Conservation (phyloP, 2,329 filamentous ascomycete genomes). For the Alternaria infectoria region DNA sequence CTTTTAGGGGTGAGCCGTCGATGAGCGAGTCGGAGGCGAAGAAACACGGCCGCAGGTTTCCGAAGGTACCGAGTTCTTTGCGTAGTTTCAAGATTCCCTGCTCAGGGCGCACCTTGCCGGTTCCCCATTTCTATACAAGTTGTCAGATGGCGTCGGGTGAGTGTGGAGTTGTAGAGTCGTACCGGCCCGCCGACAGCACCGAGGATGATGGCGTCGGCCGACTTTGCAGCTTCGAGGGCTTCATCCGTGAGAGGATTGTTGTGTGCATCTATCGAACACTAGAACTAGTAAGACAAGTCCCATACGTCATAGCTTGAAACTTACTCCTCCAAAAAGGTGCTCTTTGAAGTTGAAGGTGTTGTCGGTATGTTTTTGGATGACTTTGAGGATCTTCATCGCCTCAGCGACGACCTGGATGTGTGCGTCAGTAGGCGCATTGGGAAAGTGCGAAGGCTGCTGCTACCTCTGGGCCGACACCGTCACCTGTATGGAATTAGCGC, state of each 20-base stretch:
- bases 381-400: conserved; percentile 83
- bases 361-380: conserved; percentile 75
- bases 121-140: conserved; percentile 79
- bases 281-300: conserved; percentile 4
- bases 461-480: conserved; percentile 52
- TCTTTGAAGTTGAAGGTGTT: conserved; percentile 89
- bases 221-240: conserved; percentile 81
- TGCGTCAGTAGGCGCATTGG: conserved; percentile 23
- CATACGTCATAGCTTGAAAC: conserved; percentile 46
- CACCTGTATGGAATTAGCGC: conserved; percentile 41
- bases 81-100: conserved; percentile 89
- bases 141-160: conserved; percentile 12
- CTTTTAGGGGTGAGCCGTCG: conserved; percentile 84
- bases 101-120: conserved; percentile 84
- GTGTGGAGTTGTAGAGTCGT: conserved; percentile 24
- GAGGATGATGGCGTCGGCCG: conserved; percentile 86
- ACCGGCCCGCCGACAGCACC: conserved; percentile 93
- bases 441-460: conserved; percentile 9
- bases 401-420: conserved; percentile 74
- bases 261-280: conserved; percentile 88
- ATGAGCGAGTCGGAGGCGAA: conserved; percentile 83
- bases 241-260: conserved; percentile 81
- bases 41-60: conserved; percentile 94
- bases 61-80: conserved; percentile 92
- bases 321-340: conserved; percentile 88